phyloP scores from a whole-genome alignment of 164 flowering plant genomes.

The Annona squamosa region DNA sequence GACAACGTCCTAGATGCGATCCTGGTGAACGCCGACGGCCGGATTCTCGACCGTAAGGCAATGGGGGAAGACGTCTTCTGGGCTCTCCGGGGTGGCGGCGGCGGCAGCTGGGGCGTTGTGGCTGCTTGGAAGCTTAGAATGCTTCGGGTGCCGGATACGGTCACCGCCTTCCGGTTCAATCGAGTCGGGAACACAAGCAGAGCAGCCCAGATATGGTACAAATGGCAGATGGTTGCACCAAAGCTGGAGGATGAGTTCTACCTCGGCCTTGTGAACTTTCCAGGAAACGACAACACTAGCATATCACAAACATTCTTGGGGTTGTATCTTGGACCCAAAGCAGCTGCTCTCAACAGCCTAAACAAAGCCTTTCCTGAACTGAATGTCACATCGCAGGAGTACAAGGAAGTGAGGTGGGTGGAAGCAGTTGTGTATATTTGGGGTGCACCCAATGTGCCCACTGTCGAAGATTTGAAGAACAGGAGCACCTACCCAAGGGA shows the following conservation, averaged over 20 bases:
- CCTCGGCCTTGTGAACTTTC: neutral
- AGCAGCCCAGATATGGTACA: constrained; percentile 7
- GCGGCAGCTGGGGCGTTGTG: constrained; percentile 14
- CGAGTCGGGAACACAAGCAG: constrained; percentile 1
- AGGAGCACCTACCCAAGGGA: constrained; percentile 9
- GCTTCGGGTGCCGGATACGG: constrained; percentile 10
- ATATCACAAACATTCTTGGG: constrained; percentile 16
- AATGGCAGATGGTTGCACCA: constrained; percentile 15
- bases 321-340: constrained; percentile 17
- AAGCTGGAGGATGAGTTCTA: constrained; percentile 10
- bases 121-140: constrained; percentile 18
- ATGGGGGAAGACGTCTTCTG: constrained; percentile 24
- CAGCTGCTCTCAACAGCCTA: neutral
- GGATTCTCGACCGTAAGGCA: constrained; percentile 8
- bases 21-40: constrained; percentile 13
- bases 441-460: constrained; percentile 1
- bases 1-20: constrained; percentile 23
- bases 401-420: constrained; percentile 21
- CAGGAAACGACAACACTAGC: neutral
- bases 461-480: constrained; percentile 9
- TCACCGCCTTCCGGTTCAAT: constrained; percentile 7
- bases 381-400: constrained; percentile 3
- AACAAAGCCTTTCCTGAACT: constrained; percentile 16
- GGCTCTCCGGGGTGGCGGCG: constrained; percentile 25
- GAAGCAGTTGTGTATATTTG: constrained; percentile 13